These are phyloP conservation scores for Monosporascus sp. DNA, from an alignment of 2,329 filamentous ascomycete species.

Conservation along the genomic window DNA sequence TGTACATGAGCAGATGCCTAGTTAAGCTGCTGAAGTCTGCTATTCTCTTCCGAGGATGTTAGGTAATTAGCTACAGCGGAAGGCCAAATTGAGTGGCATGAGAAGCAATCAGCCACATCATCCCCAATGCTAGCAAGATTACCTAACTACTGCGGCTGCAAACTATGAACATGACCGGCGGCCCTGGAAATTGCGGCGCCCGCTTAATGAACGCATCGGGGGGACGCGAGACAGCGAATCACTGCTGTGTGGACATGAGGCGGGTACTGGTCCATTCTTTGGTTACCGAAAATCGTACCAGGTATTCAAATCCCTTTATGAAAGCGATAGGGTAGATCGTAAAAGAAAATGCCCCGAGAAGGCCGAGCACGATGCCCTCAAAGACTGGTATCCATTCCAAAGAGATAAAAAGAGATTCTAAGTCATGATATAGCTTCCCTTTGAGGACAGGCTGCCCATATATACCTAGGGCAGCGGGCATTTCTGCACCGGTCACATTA, in stretches of 20 bases:
- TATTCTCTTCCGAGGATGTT: no score
- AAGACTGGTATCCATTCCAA: constrained; percentile 11
- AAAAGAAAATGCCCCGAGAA: constrained; percentile 7
- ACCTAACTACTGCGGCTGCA: no score
- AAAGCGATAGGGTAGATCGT: constrained; percentile 10
- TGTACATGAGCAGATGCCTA: no score
- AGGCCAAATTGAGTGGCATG: no score
- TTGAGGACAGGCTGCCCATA: neutral
- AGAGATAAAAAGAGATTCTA: constrained; percentile 6
- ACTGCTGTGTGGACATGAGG: neutral
- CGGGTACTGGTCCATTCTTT: neutral
- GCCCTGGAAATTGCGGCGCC: no score
- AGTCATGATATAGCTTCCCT: neutral
- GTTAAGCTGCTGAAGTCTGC: no score
- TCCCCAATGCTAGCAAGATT: no score
- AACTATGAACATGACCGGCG: no score
- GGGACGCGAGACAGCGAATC: neutral
- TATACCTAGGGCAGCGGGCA: neutral
- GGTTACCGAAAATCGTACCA: neutral
- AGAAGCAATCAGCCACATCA: no score
- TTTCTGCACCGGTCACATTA: no score
- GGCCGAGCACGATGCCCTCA: constrained; percentile 12
- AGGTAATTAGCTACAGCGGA: no score
- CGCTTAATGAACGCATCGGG: neutral
- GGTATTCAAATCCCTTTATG: constrained; percentile 2